Conservation (phyloP, 495 filamentous ascomycete species). For the Trichoderma orchidacearum region DNA sequence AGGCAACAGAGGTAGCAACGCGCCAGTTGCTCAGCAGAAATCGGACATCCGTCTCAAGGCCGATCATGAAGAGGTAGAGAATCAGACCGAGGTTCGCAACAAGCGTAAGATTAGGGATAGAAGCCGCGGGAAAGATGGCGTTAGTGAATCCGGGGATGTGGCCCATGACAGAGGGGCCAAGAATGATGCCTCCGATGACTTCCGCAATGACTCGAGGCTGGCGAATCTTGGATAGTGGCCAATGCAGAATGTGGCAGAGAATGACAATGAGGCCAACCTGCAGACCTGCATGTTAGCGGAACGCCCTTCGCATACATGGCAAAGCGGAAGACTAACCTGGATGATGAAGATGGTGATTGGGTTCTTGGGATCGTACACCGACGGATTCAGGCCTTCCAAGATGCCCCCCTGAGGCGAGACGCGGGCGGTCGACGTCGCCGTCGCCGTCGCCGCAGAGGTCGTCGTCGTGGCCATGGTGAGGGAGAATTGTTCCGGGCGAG, state of each 20-base stretch:
- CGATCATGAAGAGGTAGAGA: conserved; percentile 85
- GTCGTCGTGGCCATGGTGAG: conserved; percentile 1
- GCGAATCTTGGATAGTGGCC: conserved; percentile 69
- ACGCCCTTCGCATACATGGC: not conserved
- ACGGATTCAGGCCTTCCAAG: conserved; percentile 61
- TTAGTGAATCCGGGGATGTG: conserved; percentile 67
- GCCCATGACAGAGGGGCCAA: conserved; percentile 80
- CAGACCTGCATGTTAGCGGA: not conserved
- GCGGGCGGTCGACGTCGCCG: not conserved
- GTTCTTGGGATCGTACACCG: conserved; percentile 56
- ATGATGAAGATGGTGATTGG: conserved; percentile 94
- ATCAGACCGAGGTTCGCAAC: conserved; percentile 83
- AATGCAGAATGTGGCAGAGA: conserved; percentile 63
- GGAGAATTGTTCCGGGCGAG: not conserved
- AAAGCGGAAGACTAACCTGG: conserved; percentile 43
- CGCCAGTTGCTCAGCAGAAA: conserved; percentile 79
- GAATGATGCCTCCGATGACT: conserved; percentile 82
- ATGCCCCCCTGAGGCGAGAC: conserved; percentile 31
- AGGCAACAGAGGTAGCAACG: conserved; percentile 65
- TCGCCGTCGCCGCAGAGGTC: not conserved
- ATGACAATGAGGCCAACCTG: conserved; percentile 84
- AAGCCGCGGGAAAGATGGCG: conserved; percentile 56
- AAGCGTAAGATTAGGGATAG: conserved; percentile 47
- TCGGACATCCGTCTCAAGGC: conserved; percentile 84
- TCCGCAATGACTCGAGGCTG: conserved; percentile 94